These are phyloP conservation scores for Penicillium sp. DNA, from an alignment of 2,329 filamentous ascomycete species.

Conservation along the genomic window DNA sequence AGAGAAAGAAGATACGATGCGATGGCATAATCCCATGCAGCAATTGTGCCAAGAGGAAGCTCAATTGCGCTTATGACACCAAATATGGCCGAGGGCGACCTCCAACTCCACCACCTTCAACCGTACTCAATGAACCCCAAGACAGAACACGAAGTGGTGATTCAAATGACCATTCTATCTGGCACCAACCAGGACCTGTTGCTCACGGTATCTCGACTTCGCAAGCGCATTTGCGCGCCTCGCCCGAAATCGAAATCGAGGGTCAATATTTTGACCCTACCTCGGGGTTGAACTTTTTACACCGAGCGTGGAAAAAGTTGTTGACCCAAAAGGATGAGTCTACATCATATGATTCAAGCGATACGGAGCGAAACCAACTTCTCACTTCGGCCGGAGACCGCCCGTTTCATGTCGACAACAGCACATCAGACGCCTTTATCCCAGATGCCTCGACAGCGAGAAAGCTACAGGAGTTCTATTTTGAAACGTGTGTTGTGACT, in stretches of 20 bases:
- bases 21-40: constrained; percentile 46
- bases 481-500: constrained; percentile 13
- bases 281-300: constrained; percentile 18
- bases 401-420: constrained; percentile 36
- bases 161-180: not conserved
- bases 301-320: constrained; percentile 15
- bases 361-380: constrained; percentile 9
- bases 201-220: not conserved
- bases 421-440: constrained; percentile 23
- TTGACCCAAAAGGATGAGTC: constrained; percentile 2
- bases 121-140: not conserved
- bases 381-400: constrained; percentile 31
- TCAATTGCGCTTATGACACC: constrained; percentile 7
- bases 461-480: constrained; percentile 9
- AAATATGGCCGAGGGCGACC: constrained; percentile 12
- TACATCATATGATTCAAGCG: not conserved
- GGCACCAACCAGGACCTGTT: not conserved
- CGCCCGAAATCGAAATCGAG: constrained; percentile 13
- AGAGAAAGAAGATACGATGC: constrained; percentile 47
- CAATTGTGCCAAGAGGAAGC: constrained; percentile 10
- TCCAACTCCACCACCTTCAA: constrained; percentile 9
- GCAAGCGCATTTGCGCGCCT: constrained; percentile 11
- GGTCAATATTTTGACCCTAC: constrained; percentile 19
- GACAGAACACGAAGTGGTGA: not conserved
- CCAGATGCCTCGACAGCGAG: not conserved